These are phyloP conservation scores for Calonectria ilicicola DNA, from an alignment of 2,329 filamentous ascomycete species.

Conservation along the genomic window DNA sequence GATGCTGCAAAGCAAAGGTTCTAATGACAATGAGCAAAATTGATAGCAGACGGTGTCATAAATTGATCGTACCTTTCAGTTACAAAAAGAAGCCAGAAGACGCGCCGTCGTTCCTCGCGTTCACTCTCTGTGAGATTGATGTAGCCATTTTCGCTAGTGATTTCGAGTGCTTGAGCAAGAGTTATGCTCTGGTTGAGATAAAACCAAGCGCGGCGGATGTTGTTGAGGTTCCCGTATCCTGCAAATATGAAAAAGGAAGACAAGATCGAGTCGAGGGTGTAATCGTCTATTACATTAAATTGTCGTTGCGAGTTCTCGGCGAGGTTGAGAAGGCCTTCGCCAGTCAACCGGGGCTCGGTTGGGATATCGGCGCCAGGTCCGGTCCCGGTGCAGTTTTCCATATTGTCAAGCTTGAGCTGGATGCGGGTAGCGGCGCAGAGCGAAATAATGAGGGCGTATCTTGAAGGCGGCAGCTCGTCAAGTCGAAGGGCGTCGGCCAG, in stretches of 20 bases:
- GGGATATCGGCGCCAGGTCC: constrained; percentile 33
- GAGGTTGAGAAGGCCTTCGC: constrained; percentile 40
- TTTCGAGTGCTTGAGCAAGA: constrained; percentile 42
- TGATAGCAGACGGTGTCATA: accelerated
- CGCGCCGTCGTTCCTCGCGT: constrained; percentile 42
- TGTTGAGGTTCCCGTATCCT: constrained; percentile 46
- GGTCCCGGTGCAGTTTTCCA: constrained; percentile 4
- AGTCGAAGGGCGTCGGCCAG: constrained; percentile 40
- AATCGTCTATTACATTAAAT: constrained; percentile 44
- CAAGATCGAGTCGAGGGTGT: constrained; percentile 43
- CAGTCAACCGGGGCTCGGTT: constrained; percentile 36
- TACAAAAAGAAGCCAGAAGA: constrained; percentile 51
- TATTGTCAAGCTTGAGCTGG: constrained; percentile 43
- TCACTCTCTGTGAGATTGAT: constrained; percentile 34
- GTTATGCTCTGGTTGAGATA: constrained; percentile 49
- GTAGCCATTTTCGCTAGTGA: constrained; percentile 44
- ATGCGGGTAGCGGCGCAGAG: constrained; percentile 47
- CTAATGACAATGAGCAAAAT: constrained; percentile 16
- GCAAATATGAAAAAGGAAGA: constrained; percentile 47
- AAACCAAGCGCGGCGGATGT: constrained; percentile 45
- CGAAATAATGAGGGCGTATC: constrained; percentile 44
- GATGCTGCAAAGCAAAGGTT: constrained; percentile 47
- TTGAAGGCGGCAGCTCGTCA: constrained; percentile 38
- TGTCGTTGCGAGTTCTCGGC: constrained; percentile 44
- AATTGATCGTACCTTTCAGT: constrained; percentile 40